phyloP scores from a whole-genome alignment of 176 grass and related monocot species.

The Triticum monococcum region DNA sequence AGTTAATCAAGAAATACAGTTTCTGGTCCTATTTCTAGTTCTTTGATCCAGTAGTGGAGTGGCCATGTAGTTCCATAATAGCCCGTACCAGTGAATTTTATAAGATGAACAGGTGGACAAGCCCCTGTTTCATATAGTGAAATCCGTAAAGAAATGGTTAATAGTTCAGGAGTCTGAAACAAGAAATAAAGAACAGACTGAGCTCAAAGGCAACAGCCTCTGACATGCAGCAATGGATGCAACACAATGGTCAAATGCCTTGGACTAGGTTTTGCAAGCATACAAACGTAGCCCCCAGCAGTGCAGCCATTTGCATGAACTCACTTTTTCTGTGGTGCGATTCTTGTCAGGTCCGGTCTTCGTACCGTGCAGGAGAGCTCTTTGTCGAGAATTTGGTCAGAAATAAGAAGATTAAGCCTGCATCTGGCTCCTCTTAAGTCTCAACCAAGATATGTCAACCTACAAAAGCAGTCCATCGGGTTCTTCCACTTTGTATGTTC shows the following conservation, averaged over 20 bases:
- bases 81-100: not conserved
- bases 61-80: not conserved
- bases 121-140: not conserved
- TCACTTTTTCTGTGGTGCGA: not conserved
- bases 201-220: not conserved
- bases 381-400: conserved; percentile 88
- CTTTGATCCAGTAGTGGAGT: not conserved
- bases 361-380: conserved; percentile 89
- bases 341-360: conserved; percentile 73
- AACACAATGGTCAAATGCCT: not conserved
- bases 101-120: not conserved
- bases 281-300: not conserved
- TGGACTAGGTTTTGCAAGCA: not conserved
- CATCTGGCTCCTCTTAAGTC: conserved; percentile 36
- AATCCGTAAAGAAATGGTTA: not conserved
- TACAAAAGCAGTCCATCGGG: not conserved
- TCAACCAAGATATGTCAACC: conserved; percentile 17
- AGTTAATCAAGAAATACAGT: conserved; percentile 5
- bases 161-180: not conserved
- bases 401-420: conserved; percentile 38
- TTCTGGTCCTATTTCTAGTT: not conserved
- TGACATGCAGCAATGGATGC: not conserved
- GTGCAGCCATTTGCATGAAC: not conserved
- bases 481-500: conserved; percentile 10
- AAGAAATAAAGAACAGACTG: not conserved